Evolutionary conservation across 768 basidiomycete species (phyloP), one percentile per base, ranked within the genome.

Genomic region (Zangia roseola): DNA sequence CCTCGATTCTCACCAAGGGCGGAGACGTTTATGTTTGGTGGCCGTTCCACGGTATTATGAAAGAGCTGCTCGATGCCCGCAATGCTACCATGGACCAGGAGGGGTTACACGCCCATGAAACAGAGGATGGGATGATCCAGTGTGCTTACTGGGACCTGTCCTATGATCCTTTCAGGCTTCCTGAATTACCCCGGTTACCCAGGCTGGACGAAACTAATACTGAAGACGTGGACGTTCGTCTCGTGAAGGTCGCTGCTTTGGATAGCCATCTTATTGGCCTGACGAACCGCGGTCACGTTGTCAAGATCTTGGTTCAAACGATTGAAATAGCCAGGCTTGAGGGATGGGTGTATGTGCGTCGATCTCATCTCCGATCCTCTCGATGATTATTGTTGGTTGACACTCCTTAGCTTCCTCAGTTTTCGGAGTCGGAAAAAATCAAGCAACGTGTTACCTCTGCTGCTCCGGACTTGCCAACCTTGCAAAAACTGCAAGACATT

Each of bases 201-300:
- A 69, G 69, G 12, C 61, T 88, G 33, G 61, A 57, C 14, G 43
- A 57, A 5, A 31, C 56, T 33, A 44, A 56, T 41, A 55, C 60
- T 35, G 53, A 65, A 25, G 60, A 65, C 28, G 47, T 62, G 38
- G 63, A 67, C 26, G 71, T 69, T 13, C 76, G 74, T 62, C 74
- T 97, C 31, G 75, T 91, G 28, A 84, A 91, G 67, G 84, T 98
- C 37, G 94, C 91, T 9, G 87, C 82, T 5, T 77, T 92, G 52
- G 83, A 90, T 45, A 73, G 75, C 40, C 78, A 82, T 55, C 63
- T 97, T 23, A 70, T 95, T 49, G 94, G 86, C 12, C 69, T 98
- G 57, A 94, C 92, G 13, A 83, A 87, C 59, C 69, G 78, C 30
- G 90, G 90, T 0, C 86, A 90, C 61, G 87, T 94, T 41, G 70